Evolutionary conservation across 2,329 filamentous ascomycete species (phyloP).

Genomic region (Byssothecium circinans): DNA sequence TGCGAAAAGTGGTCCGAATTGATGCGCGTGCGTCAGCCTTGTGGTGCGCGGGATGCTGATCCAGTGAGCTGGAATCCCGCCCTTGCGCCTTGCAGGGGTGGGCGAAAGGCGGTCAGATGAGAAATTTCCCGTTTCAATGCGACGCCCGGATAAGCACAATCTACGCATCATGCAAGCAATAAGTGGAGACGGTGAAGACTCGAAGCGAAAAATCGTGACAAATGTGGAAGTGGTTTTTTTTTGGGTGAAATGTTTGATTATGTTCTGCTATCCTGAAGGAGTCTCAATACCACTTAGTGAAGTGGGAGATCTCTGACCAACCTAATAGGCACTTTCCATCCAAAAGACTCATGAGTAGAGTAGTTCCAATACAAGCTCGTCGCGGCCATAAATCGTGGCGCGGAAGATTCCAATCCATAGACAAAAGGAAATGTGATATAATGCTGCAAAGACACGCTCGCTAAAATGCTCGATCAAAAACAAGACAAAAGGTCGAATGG

Average conservation of each 20-base stretch:
- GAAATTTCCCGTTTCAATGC: conserved; percentile 7
- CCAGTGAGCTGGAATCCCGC: conserved; percentile 1
- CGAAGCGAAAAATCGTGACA: too few species aligned
- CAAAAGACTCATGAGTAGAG: conserved; percentile 2
- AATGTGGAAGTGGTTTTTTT: too few species aligned
- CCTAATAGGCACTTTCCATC: neutral
- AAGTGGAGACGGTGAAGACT: neutral
- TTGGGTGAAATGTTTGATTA: too few species aligned
- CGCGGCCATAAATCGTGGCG: neutral
- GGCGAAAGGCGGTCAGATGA: conserved; percentile 12
- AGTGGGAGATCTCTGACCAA: conserved; percentile 11
- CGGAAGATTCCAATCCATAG: conserved; percentile 6
- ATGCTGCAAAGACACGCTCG: conserved; percentile 42
- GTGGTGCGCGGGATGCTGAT: neutral
- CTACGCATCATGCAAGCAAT: neutral
- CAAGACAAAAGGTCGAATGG: conserved; percentile 35
- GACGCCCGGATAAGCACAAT: neutral
- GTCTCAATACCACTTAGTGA: conserved; percentile 5
- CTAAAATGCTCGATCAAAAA: conserved; percentile 42
- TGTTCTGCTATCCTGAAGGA: conserved; percentile 7
- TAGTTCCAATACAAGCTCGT: neutral
- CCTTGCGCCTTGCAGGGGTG: neutral
- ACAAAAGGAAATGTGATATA: conserved; percentile 27
- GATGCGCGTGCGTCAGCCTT: neutral
- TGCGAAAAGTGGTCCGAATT: neutral